Percentiles rank a stretch among this genome's conserved stretches.
These are phyloP conservation scores for Candida montana DNA, from an alignment of 805 yeast genomes.

Conservation along the genomic window DNA sequence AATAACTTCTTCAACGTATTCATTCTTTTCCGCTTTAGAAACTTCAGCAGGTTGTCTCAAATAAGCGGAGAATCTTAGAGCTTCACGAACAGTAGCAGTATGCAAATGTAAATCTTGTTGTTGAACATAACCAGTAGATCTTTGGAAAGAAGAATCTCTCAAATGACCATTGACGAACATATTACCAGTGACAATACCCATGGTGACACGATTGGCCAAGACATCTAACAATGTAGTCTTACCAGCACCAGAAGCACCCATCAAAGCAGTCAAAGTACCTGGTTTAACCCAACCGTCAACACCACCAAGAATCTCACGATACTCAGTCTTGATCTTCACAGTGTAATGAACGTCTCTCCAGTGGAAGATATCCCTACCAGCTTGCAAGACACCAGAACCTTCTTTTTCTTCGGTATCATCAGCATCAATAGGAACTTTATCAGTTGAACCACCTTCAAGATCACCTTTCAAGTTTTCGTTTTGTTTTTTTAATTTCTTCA, in stretches of 20 bases:
- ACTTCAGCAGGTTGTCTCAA: slow-evolving; percentile 57
- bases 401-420: slow-evolving; percentile 13
- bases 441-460: slow-evolving; percentile 24
- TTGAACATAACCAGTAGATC: slow-evolving; percentile 56
- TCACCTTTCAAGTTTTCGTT: slow-evolving; percentile 24
- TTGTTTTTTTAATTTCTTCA: slow-evolving; percentile 42
- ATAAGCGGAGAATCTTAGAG: slow-evolving; percentile 62
- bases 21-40: slow-evolving; percentile 50
- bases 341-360: slow-evolving; percentile 76
- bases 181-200: slow-evolving; percentile 68
- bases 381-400: slow-evolving; percentile 25
- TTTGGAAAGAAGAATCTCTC: slow-evolving; percentile 56
- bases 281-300: slow-evolving; percentile 85
- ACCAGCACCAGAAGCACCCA: slow-evolving; percentile 83
- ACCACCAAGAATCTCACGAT: slow-evolving; percentile 53
- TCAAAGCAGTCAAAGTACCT: slow-evolving; percentile 72
- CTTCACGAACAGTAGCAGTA: slow-evolving; percentile 68
- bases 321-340: slow-evolving; percentile 55
- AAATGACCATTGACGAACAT: slow-evolving; percentile 55
- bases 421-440: slow-evolving; percentile 22
- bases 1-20: slow-evolving; percentile 61
- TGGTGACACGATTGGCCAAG: slow-evolving; percentile 62
- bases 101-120: slow-evolving; percentile 71
- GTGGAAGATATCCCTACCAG: slow-evolving; percentile 56
- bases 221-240: slow-evolving; percentile 70